Evolutionary conservation across 2,329 filamentous ascomycete genomes (phyloP).

Genomic region (Ophiocordyceps unilateralis): DNA sequence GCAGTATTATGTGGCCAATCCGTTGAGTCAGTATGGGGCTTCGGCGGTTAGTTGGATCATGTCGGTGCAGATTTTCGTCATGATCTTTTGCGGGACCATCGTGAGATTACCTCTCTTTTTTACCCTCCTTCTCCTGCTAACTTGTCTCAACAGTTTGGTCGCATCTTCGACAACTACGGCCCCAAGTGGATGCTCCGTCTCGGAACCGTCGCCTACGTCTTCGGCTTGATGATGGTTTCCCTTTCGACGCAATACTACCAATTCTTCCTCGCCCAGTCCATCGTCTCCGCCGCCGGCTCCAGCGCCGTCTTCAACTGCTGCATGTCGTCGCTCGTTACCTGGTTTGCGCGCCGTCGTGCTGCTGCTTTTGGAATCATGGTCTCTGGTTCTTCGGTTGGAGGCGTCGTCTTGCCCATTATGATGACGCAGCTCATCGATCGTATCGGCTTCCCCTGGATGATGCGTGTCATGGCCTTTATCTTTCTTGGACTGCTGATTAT

Average conservation of each 20-base stretch:
- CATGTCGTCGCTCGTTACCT: slow-evolving; percentile 26
- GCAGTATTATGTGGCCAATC: slow-evolving; percentile 34
- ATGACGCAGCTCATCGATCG: slow-evolving; percentile 32
- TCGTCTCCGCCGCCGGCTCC: slow-evolving; percentile 23
- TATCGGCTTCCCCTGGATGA: slow-evolving; percentile 30
- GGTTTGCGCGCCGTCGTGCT: slow-evolving; percentile 34
- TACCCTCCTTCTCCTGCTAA: slow-evolving; percentile 9
- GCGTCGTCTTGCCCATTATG: slow-evolving; percentile 43
- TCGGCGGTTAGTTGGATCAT: slow-evolving; percentile 43
- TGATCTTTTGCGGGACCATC: slow-evolving; percentile 29
- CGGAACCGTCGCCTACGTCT: slow-evolving; percentile 39
- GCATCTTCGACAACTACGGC: slow-evolving; percentile 47
- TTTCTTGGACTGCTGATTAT: slow-evolving; percentile 21
- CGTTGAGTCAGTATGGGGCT: slow-evolving; percentile 27
- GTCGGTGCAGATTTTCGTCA: slow-evolving; percentile 31
- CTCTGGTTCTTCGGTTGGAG: slow-evolving; percentile 36
- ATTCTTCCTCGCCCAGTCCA: slow-evolving; percentile 23
- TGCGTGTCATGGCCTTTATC: slow-evolving; percentile 28
- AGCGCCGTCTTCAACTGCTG: slow-evolving; percentile 24
- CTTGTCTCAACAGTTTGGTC: slow-evolving; percentile 25
- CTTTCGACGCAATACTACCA: slow-evolving; percentile 28
- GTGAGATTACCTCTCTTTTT: slow-evolving; percentile 16
- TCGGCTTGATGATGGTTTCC: slow-evolving; percentile 48
- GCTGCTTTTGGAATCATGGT: slow-evolving; percentile 35
- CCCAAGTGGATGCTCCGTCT: slow-evolving; percentile 36